These are phyloP conservation scores for Penicillium subrubescens DNA, from an alignment of 495 filamentous ascomycete species.

Conservation along the genomic window DNA sequence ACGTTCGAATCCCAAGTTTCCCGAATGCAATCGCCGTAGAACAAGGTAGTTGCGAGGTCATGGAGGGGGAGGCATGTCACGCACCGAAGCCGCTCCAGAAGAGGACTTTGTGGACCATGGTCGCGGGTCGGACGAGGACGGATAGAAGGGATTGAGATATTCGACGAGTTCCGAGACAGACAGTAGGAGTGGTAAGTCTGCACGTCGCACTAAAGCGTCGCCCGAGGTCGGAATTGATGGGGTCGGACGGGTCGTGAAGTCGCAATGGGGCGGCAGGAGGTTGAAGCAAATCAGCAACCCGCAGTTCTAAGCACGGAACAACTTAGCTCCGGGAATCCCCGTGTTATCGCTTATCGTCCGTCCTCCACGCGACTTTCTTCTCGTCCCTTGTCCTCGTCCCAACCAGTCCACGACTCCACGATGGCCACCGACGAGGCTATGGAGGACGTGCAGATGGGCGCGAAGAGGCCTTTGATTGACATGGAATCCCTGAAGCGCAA, in stretches of 20 bases:
- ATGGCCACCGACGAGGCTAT: constrained; percentile 50
- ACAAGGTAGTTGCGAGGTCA: neutral
- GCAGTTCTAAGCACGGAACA: constrained; percentile 46
- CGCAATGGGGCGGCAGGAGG: constrained; percentile 32
- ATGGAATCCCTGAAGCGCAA: constrained; percentile 51
- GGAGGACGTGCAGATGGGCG: constrained; percentile 29
- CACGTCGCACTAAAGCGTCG: constrained; percentile 18
- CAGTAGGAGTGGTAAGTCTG: constrained; percentile 6
- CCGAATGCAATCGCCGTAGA: neutral
- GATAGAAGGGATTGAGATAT: constrained; percentile 14
- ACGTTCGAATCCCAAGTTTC: too few species aligned
- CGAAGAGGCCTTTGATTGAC: constrained; percentile 34
- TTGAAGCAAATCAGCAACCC: constrained; percentile 46
- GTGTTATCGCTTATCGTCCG: constrained; percentile 33
- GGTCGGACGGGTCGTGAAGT: constrained; percentile 23
- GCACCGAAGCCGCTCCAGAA: constrained; percentile 98
- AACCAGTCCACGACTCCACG: constrained; percentile 37
- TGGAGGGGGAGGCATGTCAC: constrained; percentile 25
- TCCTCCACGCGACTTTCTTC: constrained; percentile 24
- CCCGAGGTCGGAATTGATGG: constrained; percentile 23
- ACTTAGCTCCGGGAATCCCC: constrained; percentile 20
- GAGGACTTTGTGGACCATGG: constrained; percentile 76
- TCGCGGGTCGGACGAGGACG: constrained; percentile 23
- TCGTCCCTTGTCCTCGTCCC: constrained; percentile 5
- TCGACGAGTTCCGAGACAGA: constrained; percentile 14